Base-by-base conservation (phyloP, 345 rosid species). In the Arabidopsis suecica region DNA sequence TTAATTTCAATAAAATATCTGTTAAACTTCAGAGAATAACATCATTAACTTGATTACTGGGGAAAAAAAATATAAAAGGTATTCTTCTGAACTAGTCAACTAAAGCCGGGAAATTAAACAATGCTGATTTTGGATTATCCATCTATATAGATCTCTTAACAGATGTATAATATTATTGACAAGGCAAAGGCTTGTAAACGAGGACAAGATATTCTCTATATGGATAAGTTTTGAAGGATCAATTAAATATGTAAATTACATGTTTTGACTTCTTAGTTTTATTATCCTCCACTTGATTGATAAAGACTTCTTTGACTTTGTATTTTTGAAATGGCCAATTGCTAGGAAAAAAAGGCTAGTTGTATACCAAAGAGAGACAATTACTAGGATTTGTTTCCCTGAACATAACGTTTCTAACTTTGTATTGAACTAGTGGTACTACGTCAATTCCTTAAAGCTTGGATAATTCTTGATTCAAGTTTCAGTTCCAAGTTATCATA, bases 181-280 rank as follows among this genome's bases (percentile, higher is more conserved):
- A 22, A 38, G 33, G 16, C 32, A 12, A 60, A n/a, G 64, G 36
- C 30, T 59, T 36, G 4, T 9, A 16, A 5, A 61, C 33, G 32
- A 60, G n/a, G 9, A 62, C 61, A 49, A 2, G 42, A 72, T 30
- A 7, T 18, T 16, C 48, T 50, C 41, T 22, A 4, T 23, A 30
- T 18, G 10, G 5, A 0, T 30, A 13, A 23, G n/a, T 60, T 61
- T 61, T 4, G 38, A 28, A 61, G 23, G 42, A 55, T 22, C 32
- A 28, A 50, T 50, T 23, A 18, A 8, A 44, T 47, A 45, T 10
- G 40, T 28, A 38, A 7, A n/a, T 37, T 20, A 38, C 59, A 28
- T 50, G 42, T 37, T 72, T 51, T 30, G 45, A 30, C 61, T 72
- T 62, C 36, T 51, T 38, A 11, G 42, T 62, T 62, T 28, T 8